Evolutionary conservation across 768 basidiomycete species (phyloP), one percentile per base, ranked within the genome.

Genomic region (Phallus indusiatus): DNA sequence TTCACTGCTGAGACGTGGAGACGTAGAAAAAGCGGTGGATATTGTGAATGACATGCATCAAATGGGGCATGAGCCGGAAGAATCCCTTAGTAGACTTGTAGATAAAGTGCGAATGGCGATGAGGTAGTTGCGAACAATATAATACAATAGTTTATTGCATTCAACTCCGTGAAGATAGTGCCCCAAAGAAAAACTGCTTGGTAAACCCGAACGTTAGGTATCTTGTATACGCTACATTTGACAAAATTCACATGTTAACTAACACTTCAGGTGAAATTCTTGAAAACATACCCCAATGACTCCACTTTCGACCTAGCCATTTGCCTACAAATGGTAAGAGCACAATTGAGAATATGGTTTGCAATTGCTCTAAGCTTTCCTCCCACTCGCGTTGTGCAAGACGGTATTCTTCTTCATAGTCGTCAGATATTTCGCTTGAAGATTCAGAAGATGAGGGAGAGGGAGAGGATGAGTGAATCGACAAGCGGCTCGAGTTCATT

Each of bases 311-410:
- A 33, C 94, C 94, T 36, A 94, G 68, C 81, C 84, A 95, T 69
- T 90, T 94, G 55, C 94, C 94, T 60, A 93, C 69, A 73, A 84
- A 87, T 1, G 94, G 94, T 60, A 96, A 74, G 50, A 94, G 75
- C 22, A 94, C 85, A 59, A 91, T 76, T 37, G 87, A 81, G 55
- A 90, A 72, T 18, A 95, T 80, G 68, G 91, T 81, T 68, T 88
- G 85, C 49, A 96, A 78, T 69, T 96, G 92, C 61, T 84, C 74
- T 53, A 95, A 67, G 66, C 87, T 90, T 71, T 96, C 94, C 66
- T 93, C 86, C 94, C 94, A 95, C 74, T 96, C 94, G 68, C 87
- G 80, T 71, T 94, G 88, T 1, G 89, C 88, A 51, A 86, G 75
- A 46, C 77, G 81, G 64, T 81, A 83, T 66, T 92, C 89, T 60